phyloP scores from a whole-genome alignment of 129 eudicot species.

The Ambrosia trifida region DNA sequence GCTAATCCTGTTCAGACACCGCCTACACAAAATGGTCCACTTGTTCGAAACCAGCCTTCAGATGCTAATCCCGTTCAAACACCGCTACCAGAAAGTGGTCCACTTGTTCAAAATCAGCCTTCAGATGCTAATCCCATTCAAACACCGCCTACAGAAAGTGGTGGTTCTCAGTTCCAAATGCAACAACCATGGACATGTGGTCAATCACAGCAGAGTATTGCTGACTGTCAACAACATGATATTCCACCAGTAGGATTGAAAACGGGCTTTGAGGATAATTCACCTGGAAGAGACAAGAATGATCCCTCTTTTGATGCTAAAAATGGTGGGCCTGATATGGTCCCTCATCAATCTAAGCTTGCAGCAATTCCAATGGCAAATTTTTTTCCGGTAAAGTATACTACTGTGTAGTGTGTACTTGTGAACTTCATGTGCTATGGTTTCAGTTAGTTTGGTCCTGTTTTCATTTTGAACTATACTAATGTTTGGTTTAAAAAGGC shows the following conservation, averaged over 20 bases:
- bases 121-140: too few relatives aligned
- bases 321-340: slow-evolving; percentile 44
- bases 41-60: too few relatives aligned
- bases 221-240: slow-evolving; percentile 58
- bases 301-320: slow-evolving; percentile 49
- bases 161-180: slow-evolving; percentile 44
- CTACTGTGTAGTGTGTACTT: too few relatives aligned
- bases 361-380: slow-evolving; percentile 74
- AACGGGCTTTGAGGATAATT: slow-evolving; percentile 62
- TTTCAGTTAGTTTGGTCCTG: background rate
- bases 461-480: background rate
- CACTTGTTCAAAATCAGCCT: too few relatives aligned
- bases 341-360: slow-evolving; percentile 73
- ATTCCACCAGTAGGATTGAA: slow-evolving; percentile 50
- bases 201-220: slow-evolving; percentile 43
- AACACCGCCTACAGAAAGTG: slow-evolving; percentile 28
- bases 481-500: background rate
- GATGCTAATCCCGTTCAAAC: too few relatives aligned
- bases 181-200: slow-evolving; percentile 49
- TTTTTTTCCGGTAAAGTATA: slow-evolving; percentile 54
- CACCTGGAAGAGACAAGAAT: slow-evolving; percentile 50
- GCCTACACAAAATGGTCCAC: slow-evolving; percentile 37
- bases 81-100: too few relatives aligned
- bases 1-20: slow-evolving; percentile 30
- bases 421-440: background rate